Evolutionary conservation across 1,139 yeast genomes (phyloP), one percentile per base, ranked within the genome.

Genomic region (Groenewaldozyma auringiensis): DNA sequence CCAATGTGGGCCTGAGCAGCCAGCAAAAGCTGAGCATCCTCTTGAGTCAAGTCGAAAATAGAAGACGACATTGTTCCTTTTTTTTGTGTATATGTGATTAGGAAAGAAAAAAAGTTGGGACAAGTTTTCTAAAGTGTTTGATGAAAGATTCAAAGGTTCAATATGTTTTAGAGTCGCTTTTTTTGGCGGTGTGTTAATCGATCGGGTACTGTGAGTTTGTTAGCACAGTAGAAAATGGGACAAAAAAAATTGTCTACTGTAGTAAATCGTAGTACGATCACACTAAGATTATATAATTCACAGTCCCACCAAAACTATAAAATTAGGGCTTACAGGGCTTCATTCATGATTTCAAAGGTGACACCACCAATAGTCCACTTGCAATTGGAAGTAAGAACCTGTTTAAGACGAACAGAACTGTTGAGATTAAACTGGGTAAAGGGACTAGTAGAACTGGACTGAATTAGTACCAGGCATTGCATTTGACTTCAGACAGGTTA

Each of bases 1-100:
- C 99, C 99, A 75, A 92, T 85, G 83, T 94, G 99, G 68, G 84
- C 92, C 87, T 92, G 92, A 74, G 99, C 99, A 73, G 99, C 97
- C 78, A 94, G 83, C 78, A 94, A 83, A 74, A 92, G 87, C 83
- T 92, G 94, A 79, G 96, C 95, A 79, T 92, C 98, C 79, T 89
- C 96, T 76, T 94, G 89, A 74, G 96, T 66, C 53, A 66, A 66
- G 70, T 77, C 92, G 76, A 85, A 85, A 72, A 89, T 80, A 75
- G 58, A 63, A 70, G 94, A 83, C 94, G 83, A 83, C 49, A 34
- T 39, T 38, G 32, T 35, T 16, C 13, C 31, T 25, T 25, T 25
- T 13, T 13, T 25, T 25, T 25, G 31, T 8, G 13, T 25, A 8
- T 25, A 13, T 25, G 6, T 4, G 36, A 32, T 32, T 32, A 16